Conservation (phyloP, 2,329 filamentous ascomycete species). For the Didymella lethalis region DNA sequence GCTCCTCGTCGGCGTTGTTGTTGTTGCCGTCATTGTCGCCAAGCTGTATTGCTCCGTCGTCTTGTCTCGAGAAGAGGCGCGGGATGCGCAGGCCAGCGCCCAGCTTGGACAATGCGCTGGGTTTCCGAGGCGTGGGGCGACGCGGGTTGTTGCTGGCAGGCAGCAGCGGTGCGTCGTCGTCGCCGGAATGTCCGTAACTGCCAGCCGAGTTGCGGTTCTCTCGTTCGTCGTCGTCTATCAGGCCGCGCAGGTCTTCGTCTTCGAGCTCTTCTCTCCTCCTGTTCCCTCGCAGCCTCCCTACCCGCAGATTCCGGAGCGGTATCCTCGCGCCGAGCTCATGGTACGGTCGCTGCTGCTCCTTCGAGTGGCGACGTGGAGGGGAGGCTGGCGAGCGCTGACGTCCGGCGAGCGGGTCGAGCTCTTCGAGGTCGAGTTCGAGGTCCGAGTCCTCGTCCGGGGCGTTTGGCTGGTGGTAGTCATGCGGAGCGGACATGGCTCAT, state of each 20-base stretch:
- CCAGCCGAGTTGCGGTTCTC: slow-evolving; percentile 66
- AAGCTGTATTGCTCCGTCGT: slow-evolving; percentile 37
- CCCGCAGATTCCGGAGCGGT: slow-evolving; percentile 70
- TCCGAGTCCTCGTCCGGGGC: slow-evolving; percentile 73
- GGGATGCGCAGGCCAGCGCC: slow-evolving; percentile 68
- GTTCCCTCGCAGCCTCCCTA: slow-evolving; percentile 56
- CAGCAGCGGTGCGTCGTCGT: slow-evolving; percentile 80
- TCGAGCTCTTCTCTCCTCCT: slow-evolving; percentile 59
- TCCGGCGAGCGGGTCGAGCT: slow-evolving; percentile 71
- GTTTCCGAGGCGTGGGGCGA: slow-evolving; percentile 29
- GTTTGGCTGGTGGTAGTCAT: slow-evolving; percentile 61
- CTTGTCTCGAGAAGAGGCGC: slow-evolving; percentile 64
- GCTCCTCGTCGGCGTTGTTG: slow-evolving; percentile 55
- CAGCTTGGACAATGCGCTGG: slow-evolving; percentile 55
- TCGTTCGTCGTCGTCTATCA: slow-evolving; percentile 70
- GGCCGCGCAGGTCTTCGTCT: slow-evolving; percentile 70
- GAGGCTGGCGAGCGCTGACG: slow-evolving; percentile 34
- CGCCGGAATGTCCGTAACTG: slow-evolving; percentile 62
- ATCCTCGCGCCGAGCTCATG: slow-evolving; percentile 64
- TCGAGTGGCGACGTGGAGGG: slow-evolving; percentile 40
- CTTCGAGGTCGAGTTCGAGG: slow-evolving; percentile 77
- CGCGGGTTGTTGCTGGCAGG: slow-evolving; percentile 49
- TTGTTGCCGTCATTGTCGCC: slow-evolving; percentile 47
- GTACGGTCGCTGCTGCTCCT: slow-evolving; percentile 43
- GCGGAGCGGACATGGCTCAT: slow-evolving; percentile 58